phyloP scores from a whole-genome alignment of 192 early-diverging fungal genomes.

The Coemansia javaensis region DNA sequence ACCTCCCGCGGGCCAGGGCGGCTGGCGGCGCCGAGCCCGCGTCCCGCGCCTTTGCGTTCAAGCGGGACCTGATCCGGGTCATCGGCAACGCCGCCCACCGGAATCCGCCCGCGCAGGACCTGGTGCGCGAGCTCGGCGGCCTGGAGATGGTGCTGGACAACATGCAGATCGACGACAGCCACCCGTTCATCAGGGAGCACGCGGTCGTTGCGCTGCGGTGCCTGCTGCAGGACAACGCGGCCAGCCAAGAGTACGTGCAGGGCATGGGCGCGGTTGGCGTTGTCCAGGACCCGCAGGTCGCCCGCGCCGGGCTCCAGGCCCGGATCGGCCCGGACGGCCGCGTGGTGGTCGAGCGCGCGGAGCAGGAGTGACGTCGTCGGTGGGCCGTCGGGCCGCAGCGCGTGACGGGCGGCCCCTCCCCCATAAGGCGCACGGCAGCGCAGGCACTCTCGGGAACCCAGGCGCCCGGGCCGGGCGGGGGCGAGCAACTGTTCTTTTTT shows the following conservation, averaged over 20 bases:
- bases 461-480: no score
- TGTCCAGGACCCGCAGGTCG: constrained; percentile 8
- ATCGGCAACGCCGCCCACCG: constrained; percentile 30
- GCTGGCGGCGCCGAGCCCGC: not conserved
- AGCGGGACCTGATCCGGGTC: constrained; percentile 37
- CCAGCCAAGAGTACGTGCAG: constrained; percentile 31
- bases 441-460: no score
- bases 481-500: no score
- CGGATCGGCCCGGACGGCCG: constrained; percentile 1
- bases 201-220: constrained; percentile 34
- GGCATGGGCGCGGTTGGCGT: constrained; percentile 16
- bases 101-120: constrained; percentile 20
- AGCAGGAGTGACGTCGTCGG: no score
- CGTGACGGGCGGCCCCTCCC: no score
- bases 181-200: constrained; percentile 48
- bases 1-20: constrained; percentile 27
- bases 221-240: constrained; percentile 26
- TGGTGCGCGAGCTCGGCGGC: constrained; percentile 34
- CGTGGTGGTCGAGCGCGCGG: not conserved
- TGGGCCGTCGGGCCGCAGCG: no score
- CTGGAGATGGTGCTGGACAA: constrained; percentile 43
- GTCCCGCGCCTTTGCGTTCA: constrained; percentile 37
- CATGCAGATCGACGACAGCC: constrained; percentile 45
- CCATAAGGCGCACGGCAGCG: no score
- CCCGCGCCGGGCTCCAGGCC: constrained; percentile 8